These are phyloP conservation scores for Didymella sp. DNA, from an alignment of 2,329 filamentous ascomycete species.

Conservation along the genomic window DNA sequence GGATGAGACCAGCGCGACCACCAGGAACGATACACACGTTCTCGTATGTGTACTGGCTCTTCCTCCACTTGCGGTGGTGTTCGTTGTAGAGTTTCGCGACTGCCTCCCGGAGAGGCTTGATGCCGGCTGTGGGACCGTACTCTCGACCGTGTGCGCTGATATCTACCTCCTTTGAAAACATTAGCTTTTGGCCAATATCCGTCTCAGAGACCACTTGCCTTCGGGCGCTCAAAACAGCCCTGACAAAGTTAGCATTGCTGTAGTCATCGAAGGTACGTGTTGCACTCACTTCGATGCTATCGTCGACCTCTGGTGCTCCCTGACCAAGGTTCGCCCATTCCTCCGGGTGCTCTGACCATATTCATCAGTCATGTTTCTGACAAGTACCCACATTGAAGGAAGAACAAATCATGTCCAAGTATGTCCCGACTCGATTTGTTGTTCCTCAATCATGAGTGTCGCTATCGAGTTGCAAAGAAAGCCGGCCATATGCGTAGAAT, in stretches of 20 bases:
- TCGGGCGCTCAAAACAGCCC: slow-evolving; percentile 70
- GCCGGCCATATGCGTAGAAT: too few relatives aligned
- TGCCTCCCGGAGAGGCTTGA: slow-evolving; percentile 86
- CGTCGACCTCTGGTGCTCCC: slow-evolving; percentile 91
- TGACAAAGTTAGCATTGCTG: too few relatives aligned
- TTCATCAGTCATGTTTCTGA: neutral
- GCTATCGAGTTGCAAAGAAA: too few relatives aligned
- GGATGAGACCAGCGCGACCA: slow-evolving; percentile 88
- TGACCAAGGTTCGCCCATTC: slow-evolving; percentile 94
- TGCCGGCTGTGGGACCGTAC: slow-evolving; percentile 91
- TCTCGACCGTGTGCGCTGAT: slow-evolving; percentile 81
- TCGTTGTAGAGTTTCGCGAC: slow-evolving; percentile 93
- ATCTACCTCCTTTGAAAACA: slow-evolving; percentile 76
- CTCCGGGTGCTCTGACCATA: slow-evolving; percentile 71
- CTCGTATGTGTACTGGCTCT: slow-evolving; percentile 93
- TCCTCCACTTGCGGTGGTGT: slow-evolving; percentile 86
- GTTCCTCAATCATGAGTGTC: neutral
- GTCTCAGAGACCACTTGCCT: too few relatives aligned
- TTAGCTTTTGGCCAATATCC: neutral
- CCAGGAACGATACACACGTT: slow-evolving; percentile 97
- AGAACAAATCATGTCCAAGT: neutral
- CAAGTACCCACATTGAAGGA: neutral
- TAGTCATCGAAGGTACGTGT: too few relatives aligned
- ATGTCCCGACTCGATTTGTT: neutral
- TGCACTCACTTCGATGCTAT: slow-evolving; percentile 78